These are phyloP conservation scores for Reutealis trisperma DNA, from an alignment of 345 rosid genomes.

Conservation along the genomic window DNA sequence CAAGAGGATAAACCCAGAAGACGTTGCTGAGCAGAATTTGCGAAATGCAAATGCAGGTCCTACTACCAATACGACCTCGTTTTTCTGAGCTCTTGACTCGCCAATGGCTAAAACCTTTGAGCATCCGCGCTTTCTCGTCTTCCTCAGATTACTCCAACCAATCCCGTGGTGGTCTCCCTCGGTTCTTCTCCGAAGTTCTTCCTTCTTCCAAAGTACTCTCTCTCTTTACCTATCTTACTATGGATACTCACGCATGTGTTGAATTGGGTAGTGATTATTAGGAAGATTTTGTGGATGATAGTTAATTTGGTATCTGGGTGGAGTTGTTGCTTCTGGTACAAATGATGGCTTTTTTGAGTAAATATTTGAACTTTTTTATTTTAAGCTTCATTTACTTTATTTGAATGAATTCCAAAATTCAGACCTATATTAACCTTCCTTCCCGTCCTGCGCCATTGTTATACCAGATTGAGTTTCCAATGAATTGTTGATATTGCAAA, in stretches of 20 bases:
- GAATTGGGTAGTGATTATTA: background rate
- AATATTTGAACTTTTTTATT: too few species aligned
- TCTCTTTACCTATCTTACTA: background rate
- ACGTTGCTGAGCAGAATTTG: background rate
- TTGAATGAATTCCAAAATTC: too few species aligned
- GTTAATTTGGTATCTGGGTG: background rate
- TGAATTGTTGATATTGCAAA: background rate
- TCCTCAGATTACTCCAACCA: constrained; percentile 52
- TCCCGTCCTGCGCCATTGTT: too few species aligned
- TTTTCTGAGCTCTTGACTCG: constrained; percentile 31
- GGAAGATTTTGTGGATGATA: background rate
- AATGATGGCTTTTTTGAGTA: background rate
- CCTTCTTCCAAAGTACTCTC: constrained; percentile 61
- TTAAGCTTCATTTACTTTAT: too few species aligned
- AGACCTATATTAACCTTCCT: too few species aligned
- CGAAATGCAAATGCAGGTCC: constrained; percentile 41
- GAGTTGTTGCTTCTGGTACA: background rate
- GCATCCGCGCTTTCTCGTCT: constrained; percentile 41
- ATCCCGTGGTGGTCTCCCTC: constrained; percentile 83
- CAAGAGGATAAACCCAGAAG: background rate
- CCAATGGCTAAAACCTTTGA: constrained; percentile 36
- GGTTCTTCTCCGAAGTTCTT: constrained; percentile 73
- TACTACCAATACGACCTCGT: constrained; percentile 41
- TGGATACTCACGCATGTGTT: background rate
- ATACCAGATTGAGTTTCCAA: background rate